Evolutionary conservation across 768 basidiomycete species (phyloP).

Genomic region (Rhizopogon sp.): DNA sequence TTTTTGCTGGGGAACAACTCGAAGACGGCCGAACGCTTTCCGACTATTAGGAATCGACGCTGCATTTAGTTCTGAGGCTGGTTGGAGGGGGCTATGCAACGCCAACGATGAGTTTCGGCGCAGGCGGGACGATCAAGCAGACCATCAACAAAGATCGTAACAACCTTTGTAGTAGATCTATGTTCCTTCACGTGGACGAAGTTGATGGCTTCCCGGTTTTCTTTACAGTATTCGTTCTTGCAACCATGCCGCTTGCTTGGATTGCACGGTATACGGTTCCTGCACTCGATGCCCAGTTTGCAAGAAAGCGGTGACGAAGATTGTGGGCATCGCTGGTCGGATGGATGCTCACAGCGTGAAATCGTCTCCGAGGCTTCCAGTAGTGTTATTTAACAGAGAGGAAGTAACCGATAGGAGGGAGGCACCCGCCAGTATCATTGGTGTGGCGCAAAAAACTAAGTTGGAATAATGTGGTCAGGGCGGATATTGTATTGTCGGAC

Average conservation of each 20-base stretch:
- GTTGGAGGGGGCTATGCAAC: neutral
- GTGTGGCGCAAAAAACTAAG: no score
- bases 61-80: conserved; percentile 36
- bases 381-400: no score
- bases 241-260: neutral
- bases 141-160: neutral
- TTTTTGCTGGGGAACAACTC: conserved; percentile 84
- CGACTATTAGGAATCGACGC: conserved; percentile 65
- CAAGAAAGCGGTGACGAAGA: neutral
- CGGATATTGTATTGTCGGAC: no score
- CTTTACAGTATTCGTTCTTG: neutral
- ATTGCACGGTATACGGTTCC: neutral
- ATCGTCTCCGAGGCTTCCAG: neutral
- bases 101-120: neutral
- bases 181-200: no score
- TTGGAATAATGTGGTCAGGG: no score
- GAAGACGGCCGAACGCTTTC: conserved; percentile 42
- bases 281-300: neutral
- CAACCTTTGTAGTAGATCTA: neutral
- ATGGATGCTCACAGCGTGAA: neutral
- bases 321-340: neutral
- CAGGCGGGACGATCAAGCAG: neutral
- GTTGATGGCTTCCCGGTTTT: neutral
- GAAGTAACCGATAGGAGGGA: no score
- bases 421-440: no score